Conservation (phyloP, 2,329 filamentous ascomycete species). For the Polytolypa hystricis region DNA sequence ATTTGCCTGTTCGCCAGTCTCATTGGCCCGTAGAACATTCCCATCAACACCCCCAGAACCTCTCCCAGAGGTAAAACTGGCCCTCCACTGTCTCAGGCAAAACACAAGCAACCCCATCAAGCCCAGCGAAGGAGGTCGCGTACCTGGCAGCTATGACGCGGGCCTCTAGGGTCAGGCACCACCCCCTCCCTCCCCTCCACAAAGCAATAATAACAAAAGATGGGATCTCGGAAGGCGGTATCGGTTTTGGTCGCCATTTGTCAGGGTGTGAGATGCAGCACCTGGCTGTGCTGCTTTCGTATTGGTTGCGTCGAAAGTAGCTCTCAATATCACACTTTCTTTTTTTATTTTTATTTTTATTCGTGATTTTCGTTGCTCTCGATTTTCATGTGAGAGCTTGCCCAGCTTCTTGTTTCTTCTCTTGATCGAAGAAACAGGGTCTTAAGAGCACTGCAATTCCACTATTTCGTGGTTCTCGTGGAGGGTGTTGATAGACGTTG, state of each 20-base stretch:
- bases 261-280: background rate
- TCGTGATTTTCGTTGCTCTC: conserved; percentile 1
- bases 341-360: conserved; percentile 2
- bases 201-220: conserved; percentile 1
- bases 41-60: conserved; percentile 1
- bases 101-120: background rate
- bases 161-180: conserved; percentile 1
- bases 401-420: background rate
- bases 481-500: too few relatives aligned
- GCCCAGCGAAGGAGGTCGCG: conserved; percentile 4
- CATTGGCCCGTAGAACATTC: too few relatives aligned
- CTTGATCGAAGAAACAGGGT: background rate
- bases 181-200: conserved; percentile 1
- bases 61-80: background rate
- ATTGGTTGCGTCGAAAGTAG: conserved; percentile 9
- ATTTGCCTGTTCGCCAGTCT: background rate
- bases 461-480: too few relatives aligned
- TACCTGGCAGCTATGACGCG: conserved; percentile 7
- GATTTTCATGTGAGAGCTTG: conserved; percentile 8
- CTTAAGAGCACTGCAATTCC: too few relatives aligned
- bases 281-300: conserved; percentile 1
- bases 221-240: conserved; percentile 2
- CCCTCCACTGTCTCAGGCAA: conserved; percentile 4
- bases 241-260: background rate
- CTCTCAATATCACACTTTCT: conserved; percentile 1